These are phyloP conservation scores for Globisporangium irregulare DNA, from an alignment of 352 stramenopile species.

Conservation along the genomic window DNA sequence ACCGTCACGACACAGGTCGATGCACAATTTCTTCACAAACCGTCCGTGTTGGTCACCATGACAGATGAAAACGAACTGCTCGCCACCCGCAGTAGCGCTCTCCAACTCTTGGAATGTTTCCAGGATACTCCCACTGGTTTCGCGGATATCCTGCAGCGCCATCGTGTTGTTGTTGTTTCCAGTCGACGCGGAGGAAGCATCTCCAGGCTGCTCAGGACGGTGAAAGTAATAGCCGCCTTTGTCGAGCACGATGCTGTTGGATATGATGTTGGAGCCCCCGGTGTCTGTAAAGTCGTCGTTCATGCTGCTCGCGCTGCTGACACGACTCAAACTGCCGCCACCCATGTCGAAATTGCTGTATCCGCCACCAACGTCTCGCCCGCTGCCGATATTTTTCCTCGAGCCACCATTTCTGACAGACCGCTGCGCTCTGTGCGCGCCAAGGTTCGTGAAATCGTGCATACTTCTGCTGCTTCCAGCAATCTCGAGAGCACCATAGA, in stretches of 20 bases:
- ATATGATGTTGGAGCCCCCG: slow-evolving; percentile 27
- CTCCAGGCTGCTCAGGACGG: slow-evolving; percentile 22
- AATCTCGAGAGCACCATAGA: slow-evolving; percentile 16
- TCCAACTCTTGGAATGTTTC: slow-evolving; percentile 56
- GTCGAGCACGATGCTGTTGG: slow-evolving; percentile 66
- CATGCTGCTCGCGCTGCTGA: slow-evolving; percentile 51
- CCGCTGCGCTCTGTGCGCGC: slow-evolving; percentile 22
- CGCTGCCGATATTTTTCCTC: slow-evolving; percentile 24
- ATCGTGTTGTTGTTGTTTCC: slow-evolving; percentile 14
- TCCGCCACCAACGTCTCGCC: slow-evolving; percentile 23
- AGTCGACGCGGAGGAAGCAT: neutral
- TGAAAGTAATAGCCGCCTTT: slow-evolving; percentile 75
- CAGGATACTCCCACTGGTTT: slow-evolving; percentile 50
- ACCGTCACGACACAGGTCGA: slow-evolving; percentile 60
- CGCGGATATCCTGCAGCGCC: slow-evolving; percentile 17
- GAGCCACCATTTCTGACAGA: slow-evolving; percentile 28
- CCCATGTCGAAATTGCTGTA: slow-evolving; percentile 34
- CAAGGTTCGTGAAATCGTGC: slow-evolving; percentile 11
- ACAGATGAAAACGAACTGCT: slow-evolving; percentile 85
- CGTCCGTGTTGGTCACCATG: slow-evolving; percentile 70
- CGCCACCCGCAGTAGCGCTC: slow-evolving; percentile 45
- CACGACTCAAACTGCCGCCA: slow-evolving; percentile 30
- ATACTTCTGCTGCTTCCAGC: slow-evolving; percentile 26
- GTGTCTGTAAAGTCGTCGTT: slow-evolving; percentile 35
- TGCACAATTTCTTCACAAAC: slow-evolving; percentile 71